phyloP scores from a whole-genome alignment of 208 protist species.

The Lotmaria passim region DNA sequence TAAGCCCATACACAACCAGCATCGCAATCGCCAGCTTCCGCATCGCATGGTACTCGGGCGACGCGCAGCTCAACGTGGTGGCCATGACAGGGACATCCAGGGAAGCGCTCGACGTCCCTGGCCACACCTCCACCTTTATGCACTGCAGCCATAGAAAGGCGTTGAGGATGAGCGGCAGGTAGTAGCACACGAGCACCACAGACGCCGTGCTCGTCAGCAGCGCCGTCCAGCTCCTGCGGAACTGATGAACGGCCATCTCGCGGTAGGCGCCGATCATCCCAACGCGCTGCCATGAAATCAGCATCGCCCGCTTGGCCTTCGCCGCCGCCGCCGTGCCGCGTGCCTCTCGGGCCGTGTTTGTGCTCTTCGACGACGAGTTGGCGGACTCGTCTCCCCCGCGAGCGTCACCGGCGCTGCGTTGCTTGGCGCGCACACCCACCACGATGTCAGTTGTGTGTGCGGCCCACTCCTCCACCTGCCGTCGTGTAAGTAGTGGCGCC shows the following conservation, averaged over 20 bases:
- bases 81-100: slow-evolving; percentile 11
- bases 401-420: not conserved
- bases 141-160: slow-evolving; percentile 36
- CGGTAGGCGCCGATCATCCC: slow-evolving; percentile 33
- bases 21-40: slow-evolving; percentile 22
- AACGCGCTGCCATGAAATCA: slow-evolving; percentile 14
- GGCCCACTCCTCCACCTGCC: slow-evolving; percentile 17
- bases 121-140: not conserved
- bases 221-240: slow-evolving; percentile 28
- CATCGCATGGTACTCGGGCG: slow-evolving; percentile 5
- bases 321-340: not conserved
- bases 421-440: not conserved
- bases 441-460: not conserved
- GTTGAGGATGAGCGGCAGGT: slow-evolving; percentile 20
- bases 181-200: slow-evolving; percentile 23
- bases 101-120: not conserved
- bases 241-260: slow-evolving; percentile 30
- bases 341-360: not conserved
- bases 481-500: not conserved
- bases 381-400: not conserved
- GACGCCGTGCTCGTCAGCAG: slow-evolving; percentile 23
- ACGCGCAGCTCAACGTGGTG: slow-evolving; percentile 17
- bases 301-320: not conserved
- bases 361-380: slow-evolving; percentile 5
- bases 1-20: slow-evolving; percentile 27